Evolutionary conservation across 495 filamentous ascomycete species (phyloP), one percentile per base, ranked within the genome.

Genomic region (Penicillium verhagenii): DNA sequence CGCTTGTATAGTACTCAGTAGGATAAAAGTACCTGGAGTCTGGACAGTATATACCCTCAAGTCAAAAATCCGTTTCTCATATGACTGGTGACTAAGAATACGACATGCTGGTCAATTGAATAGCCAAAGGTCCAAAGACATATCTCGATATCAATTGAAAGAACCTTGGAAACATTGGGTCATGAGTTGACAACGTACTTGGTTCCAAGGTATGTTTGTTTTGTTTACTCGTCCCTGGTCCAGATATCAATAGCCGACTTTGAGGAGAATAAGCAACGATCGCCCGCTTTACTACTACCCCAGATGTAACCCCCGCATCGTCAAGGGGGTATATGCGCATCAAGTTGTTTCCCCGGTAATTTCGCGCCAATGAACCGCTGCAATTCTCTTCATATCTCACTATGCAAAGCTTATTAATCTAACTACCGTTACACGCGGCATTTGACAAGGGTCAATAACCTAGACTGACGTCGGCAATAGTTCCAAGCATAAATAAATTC

Each of bases 271-370:
- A 37, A 48, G 57, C 50, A 49, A 57, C 33, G 53, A 63, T 63
- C 60, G 50, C 46, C 53, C 42, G 18, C 53, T 54, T 47, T 56
- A 23, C 52, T 56, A 23, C 52, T 50, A 29, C 45, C 52, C 48
- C 53, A 60, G 50, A 63, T 63, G 60, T 56, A 63, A 63, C 60
- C 60, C 60, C 60, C 57, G 57, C 57, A 57, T 54, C 20, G 28
- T 50, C 20, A 49, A 19, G 10, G 47, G 40, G 49, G 45, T 35
- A 47, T 4, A 46, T 28, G 21, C 47, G 24, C 9, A 25, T 23
- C 23, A 38, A 3, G 6, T 28, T 20, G 26, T 31, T 38, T 10
- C 31, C 40, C 50, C 37, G 37, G 8, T 37, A 48, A 52, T 43
- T 48, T 33, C 23, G 21, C 35, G 51, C 53, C 50, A 59, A 63